Base-by-base conservation (phyloP, 371 early-diverging fungal genomes). In the Mucor piriformis region DNA sequence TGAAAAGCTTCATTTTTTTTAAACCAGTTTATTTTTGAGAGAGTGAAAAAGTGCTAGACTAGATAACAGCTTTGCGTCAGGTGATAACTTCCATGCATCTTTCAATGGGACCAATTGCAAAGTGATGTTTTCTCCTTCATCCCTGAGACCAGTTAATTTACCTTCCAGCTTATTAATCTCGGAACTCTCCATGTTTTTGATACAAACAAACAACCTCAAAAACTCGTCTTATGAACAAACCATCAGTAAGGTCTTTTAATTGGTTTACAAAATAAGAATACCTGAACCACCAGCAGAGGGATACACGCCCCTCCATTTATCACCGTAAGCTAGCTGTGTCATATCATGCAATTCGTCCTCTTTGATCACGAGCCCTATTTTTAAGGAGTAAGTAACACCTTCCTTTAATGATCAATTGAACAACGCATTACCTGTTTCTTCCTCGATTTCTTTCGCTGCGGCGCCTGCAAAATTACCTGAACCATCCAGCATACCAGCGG, bases 401-500 rank as follows among this genome's bases (percentile, higher is more conserved):
- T n/a, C 24, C 16, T 15, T 6, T 15, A 37, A 13, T 12, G 37
- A 12, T 13, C 12, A 12, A 37, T 37, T 13, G 18, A 6, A 18
- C 34, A 23, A 29, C 29, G 4, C 29, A 8, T 29, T 29, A 66
- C 85, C 85, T n/a, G 85, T 84, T 49, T 86, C 87, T 55, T 89
- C 89, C 34, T 83, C 65, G 5, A 88, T 77, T 56, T 90, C 86
- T 18, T 74, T 77, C n/a, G 90, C 87, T 20, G 89, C 89, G 10
- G 76, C 71, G 1, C 88, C 87, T 1, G 81, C 66, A 82, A 94
- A 92, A 64, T 85, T 81, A 10, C 88, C 86, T 20, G 83, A 84
- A 18, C 82, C 93, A 66, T 92, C 93, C 34, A 93, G 61, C 94
- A 95, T 93, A 3, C 95, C 94, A 1, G 94, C 95, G 2, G 95